Evolutionary conservation across 768 basidiomycete species (phyloP).

Genomic region (Postia placenta): DNA sequence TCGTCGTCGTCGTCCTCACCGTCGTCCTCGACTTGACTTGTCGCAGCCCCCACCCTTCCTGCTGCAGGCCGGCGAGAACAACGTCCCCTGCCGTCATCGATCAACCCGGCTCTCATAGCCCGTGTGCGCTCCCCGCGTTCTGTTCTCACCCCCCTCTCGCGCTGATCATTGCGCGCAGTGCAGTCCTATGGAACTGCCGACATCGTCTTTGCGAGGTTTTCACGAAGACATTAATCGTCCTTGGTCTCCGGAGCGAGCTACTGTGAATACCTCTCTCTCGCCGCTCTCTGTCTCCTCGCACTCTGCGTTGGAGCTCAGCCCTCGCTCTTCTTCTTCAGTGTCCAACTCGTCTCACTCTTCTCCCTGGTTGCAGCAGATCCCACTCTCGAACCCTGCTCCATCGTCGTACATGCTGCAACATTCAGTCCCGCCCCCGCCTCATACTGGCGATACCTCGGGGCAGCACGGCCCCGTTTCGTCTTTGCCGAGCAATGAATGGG

Average conservation of each 20-base stretch:
- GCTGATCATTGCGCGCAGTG: slow-evolving; percentile 4
- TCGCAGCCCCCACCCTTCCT: not conserved
- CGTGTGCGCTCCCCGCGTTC: slow-evolving; percentile 8
- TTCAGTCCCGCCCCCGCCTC: slow-evolving; percentile 13
- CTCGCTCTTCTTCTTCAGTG: slow-evolving; percentile 31
- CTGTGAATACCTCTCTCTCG: slow-evolving; percentile 28
- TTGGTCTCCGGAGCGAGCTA: slow-evolving; percentile 30
- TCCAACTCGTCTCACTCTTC: slow-evolving; percentile 27
- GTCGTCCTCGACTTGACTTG: slow-evolving; percentile 1
- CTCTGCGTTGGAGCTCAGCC: slow-evolving; percentile 25
- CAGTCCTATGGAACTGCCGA: slow-evolving; percentile 28
- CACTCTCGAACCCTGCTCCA: slow-evolving; percentile 15
- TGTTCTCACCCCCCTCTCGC: slow-evolving; percentile 4
- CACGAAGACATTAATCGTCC: slow-evolving; percentile 22
- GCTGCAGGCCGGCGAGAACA: slow-evolving; percentile 5
- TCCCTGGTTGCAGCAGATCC: slow-evolving; percentile 26
- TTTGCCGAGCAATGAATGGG: slow-evolving; percentile 42
- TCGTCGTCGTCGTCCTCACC: slow-evolving; percentile 6
- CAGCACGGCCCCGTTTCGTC: slow-evolving; percentile 19
- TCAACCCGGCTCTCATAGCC: slow-evolving; percentile 6
- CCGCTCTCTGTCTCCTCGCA: slow-evolving; percentile 23
- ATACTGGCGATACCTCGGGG: slow-evolving; percentile 14
- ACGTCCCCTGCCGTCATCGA: slow-evolving; percentile 11
- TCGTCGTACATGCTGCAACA: slow-evolving; percentile 18
- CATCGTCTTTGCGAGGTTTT: slow-evolving; percentile 24